Evolutionary conservation across 2,329 filamentous ascomycete species (phyloP), one percentile per base, ranked within the genome.

Genomic region (Sporothrix phasma): DNA sequence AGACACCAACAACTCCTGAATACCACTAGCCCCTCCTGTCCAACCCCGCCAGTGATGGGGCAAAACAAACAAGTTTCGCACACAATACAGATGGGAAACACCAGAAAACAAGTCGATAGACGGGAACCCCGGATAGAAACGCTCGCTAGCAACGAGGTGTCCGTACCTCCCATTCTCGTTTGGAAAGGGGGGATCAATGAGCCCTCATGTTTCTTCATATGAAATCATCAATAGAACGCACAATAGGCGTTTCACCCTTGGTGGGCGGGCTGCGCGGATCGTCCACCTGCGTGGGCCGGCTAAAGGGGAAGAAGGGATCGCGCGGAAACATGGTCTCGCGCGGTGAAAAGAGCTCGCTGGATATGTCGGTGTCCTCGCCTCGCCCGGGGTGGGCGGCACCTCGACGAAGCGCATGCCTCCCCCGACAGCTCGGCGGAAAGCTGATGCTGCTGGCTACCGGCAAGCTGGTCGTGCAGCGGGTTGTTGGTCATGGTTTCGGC

Each of bases 211-310:
- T 46, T 51, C 41, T 39, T 79, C 80, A 92, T 74, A 92, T 78
- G 61, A 91, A 79, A 71, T 92, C 88, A 72, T 90, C 87, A 70
- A 93, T 93, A 65, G 87, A 92, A 64, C 89, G 81, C 61, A 86
- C 84, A 66, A 93, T 92, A 3, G 89, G 88, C 65, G 84, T 85
- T 72, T 88, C 87, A 45, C 89, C 88, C 70, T 83, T 84, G 13
- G 87, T 89, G 0, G 88, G 87, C 17, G 89, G 89, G 72, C 88
- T 92, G 69, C 89, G 78, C 15, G 89, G 89, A 71, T 92, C 88
- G 15, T 78, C 79, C 11, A 78, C 75, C 66, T 82, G 79, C 2
- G 76, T 69, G 11, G 81, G 82, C 43, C 79, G 77, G 51, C 77
- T 79, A 67, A 84, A 84, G 2, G 80, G 76, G 54, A 74, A 77